phyloP scores from a whole-genome alignment of 441 rosid genomes.

The Euphorbia schlechtendalii region DNA sequence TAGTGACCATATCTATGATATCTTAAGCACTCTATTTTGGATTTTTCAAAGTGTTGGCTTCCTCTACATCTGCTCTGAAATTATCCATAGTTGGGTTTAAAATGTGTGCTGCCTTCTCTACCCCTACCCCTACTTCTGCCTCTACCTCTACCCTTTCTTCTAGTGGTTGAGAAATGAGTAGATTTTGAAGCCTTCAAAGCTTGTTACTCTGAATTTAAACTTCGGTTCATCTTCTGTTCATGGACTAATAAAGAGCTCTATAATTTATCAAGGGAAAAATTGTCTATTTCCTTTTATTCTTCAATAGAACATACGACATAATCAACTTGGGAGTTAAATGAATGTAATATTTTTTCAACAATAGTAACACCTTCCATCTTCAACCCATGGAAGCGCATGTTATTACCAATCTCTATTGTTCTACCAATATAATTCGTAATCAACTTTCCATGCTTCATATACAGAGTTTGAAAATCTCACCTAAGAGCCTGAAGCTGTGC shows the following conservation, averaged over 20 bases:
- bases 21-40: no score
- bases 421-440: neutral
- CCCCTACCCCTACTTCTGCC: neutral
- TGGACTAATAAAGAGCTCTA: neutral
- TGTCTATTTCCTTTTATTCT: no score
- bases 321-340: neutral
- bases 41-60: no score
- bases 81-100: no score
- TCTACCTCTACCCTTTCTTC: no score
- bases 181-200: neutral
- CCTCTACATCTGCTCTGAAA: no score
- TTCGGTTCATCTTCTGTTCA: neutral
- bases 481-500: no score
- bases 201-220: neutral
- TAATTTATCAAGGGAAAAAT: no score
- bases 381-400: neutral
- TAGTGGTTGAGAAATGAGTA: neutral
- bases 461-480: no score
- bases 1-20: no score
- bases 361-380: neutral
- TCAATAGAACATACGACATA: neutral
- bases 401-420: no score
- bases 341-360: neutral
- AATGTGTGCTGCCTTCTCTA: no score
- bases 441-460: neutral